Evolutionary conservation across 805 yeast species (phyloP).

Genomic region (Dipodascopsis uninucleata): DNA sequence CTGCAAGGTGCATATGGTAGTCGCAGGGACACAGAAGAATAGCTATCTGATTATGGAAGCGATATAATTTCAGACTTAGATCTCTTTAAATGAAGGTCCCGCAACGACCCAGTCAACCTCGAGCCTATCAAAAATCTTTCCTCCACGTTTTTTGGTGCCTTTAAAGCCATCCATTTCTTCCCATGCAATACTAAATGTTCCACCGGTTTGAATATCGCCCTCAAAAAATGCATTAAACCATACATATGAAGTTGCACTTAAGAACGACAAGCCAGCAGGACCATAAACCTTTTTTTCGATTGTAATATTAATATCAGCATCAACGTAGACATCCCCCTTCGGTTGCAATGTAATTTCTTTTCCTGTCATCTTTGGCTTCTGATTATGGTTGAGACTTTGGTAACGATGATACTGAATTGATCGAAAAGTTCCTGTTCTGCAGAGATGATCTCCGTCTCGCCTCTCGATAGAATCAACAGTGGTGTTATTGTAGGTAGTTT

Average conservation of each 20-base stretch:
- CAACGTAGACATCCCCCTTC: conserved; percentile 17
- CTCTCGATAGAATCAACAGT: too few relatives aligned
- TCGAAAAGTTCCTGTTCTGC: conserved; percentile 9
- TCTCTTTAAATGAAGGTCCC: too few relatives aligned
- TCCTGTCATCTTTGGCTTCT: conserved; percentile 2
- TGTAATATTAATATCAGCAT: conserved; percentile 28
- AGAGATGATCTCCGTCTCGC: neutral
- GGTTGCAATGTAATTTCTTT: conserved; percentile 20
- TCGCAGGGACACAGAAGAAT: too few relatives aligned
- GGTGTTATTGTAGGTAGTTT: too few relatives aligned
- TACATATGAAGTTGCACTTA: conserved; percentile 34
- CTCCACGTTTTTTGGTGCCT: conserved; percentile 57
- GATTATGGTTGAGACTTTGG: neutral
- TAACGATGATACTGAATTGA: conserved; percentile 1
- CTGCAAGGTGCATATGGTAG: too few relatives aligned
- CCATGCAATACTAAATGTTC: conserved; percentile 39
- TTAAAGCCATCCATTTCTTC: conserved; percentile 62
- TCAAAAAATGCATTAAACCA: conserved; percentile 50
- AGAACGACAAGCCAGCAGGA: conserved; percentile 24
- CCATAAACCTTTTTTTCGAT: conserved; percentile 25
- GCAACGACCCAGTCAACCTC: conserved; percentile 41
- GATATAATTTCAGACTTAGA: too few relatives aligned
- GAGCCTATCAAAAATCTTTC: conserved; percentile 49
- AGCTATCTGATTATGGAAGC: too few relatives aligned
- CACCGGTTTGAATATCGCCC: conserved; percentile 31